Percentiles rank a stretch among this genome's conserved stretches.
phyloP scores from a whole-genome alignment of 2,329 filamentous ascomycete genomes.

The Diaporthe sp. region DNA sequence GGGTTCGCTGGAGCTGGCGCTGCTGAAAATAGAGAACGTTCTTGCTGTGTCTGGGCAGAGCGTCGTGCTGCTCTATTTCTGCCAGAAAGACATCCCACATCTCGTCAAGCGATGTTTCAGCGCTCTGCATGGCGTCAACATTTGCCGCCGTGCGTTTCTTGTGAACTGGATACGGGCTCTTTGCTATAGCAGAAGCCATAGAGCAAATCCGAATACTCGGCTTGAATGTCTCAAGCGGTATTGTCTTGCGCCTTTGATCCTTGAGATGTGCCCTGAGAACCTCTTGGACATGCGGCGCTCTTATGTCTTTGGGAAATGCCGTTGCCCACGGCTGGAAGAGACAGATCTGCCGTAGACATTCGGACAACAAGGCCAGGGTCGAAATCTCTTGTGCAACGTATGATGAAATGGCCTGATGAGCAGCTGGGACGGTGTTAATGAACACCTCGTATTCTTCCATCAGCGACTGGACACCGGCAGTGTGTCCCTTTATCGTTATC shows the following conservation, averaged over 20 bases:
- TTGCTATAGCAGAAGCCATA: not conserved
- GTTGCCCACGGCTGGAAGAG: not conserved
- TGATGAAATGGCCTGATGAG: not conserved
- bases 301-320: not conserved
- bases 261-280: not conserved
- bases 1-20: not conserved
- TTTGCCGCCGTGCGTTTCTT: not conserved
- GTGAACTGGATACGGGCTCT: not conserved
- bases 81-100: not conserved
- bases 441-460: not conserved
- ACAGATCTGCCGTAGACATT: not conserved
- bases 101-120: not conserved
- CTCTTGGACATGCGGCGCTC: no score
- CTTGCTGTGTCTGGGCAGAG: not conserved
- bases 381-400: not conserved
- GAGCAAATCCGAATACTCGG: not conserved
- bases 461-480: not conserved
- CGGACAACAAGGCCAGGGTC: not conserved
- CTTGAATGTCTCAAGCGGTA: accelerated
- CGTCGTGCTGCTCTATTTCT: not conserved
- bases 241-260: not conserved
- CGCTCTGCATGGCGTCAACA: not conserved
- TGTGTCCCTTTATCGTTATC: accelerated
- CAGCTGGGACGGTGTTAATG: not conserved
- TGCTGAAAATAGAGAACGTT: not conserved